These are phyloP conservation scores for Penicillium sp. DNA, from an alignment of 2,329 filamentous ascomycete species.

Conservation along the genomic window DNA sequence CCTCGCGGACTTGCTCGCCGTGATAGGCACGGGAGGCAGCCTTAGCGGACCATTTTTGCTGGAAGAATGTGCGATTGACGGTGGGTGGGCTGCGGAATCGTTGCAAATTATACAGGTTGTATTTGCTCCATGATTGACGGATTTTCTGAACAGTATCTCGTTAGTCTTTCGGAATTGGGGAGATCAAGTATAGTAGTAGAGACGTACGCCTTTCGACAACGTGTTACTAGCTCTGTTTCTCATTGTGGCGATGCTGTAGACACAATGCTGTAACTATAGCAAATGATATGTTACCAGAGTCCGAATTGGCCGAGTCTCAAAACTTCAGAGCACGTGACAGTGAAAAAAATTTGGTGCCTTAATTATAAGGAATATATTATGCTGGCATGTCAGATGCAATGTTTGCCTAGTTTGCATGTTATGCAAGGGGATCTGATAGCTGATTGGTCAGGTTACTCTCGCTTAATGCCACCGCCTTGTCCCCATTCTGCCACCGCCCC, in stretches of 20 bases:
- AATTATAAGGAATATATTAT: constrained; percentile 7
- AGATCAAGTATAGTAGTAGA: not conserved
- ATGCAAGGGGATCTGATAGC: not conserved
- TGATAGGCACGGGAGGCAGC: constrained; percentile 81
- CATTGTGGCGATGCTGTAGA: constrained; percentile 36
- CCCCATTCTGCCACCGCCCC: not conserved
- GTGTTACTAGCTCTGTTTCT: constrained; percentile 46
- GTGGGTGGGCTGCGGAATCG: constrained; percentile 51
- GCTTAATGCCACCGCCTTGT: constrained; percentile 31
- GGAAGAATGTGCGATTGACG: constrained; percentile 72
- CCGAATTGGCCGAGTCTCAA: constrained; percentile 26
- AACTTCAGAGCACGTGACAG: constrained; percentile 33
- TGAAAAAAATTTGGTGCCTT: not conserved
- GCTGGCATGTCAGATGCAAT: not conserved
- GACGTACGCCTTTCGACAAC: constrained; percentile 41
- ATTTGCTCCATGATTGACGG: constrained; percentile 95
- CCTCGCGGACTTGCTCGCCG: constrained; percentile 89
- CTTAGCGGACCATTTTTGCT: constrained; percentile 97
- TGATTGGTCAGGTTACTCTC: constrained; percentile 24
- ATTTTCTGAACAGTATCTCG: constrained; percentile 64
- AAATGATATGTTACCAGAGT: constrained; percentile 9
- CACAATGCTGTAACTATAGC: constrained; percentile 12
- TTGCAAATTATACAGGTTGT: constrained; percentile 87
- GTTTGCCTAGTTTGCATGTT: not conserved
- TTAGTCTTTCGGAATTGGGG: constrained; percentile 4